These are phyloP conservation scores for Fraxinus angustifolia DNA, from an alignment of 305 asterid genomes.

Conservation along the genomic window DNA sequence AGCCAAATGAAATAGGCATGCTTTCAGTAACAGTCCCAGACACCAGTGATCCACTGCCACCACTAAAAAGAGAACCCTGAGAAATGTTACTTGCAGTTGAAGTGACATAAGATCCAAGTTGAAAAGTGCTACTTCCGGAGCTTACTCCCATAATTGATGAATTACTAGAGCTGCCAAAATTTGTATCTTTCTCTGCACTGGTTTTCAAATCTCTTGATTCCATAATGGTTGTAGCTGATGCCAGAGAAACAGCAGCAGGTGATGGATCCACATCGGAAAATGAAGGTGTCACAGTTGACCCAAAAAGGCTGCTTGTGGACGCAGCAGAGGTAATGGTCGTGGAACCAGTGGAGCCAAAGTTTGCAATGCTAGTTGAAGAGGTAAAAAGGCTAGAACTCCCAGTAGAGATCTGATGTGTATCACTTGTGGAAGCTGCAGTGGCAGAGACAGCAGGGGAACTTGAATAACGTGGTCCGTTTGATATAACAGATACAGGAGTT, in stretches of 20 bases:
- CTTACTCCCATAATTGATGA: slow-evolving; percentile 29
- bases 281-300: slow-evolving; percentile 27
- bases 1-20: slow-evolving; percentile 23
- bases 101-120: slow-evolving; percentile 25
- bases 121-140: slow-evolving; percentile 33
- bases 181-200: slow-evolving; percentile 22
- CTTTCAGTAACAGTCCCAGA: slow-evolving; percentile 28
- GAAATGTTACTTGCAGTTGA: slow-evolving; percentile 25
- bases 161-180: slow-evolving; percentile 31
- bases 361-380: slow-evolving; percentile 34
- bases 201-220: slow-evolving; percentile 20
- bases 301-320: slow-evolving; percentile 30
- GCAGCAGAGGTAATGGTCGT: slow-evolving; percentile 30
- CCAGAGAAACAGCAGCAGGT: slow-evolving; percentile 29
- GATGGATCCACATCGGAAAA: slow-evolving; percentile 29
- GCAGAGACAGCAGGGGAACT: slow-evolving; percentile 21
- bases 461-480: slow-evolving; percentile 29
- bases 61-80: slow-evolving; percentile 32
- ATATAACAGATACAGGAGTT: slow-evolving; percentile 21
- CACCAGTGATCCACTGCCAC: slow-evolving; percentile 26
- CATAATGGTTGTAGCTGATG: slow-evolving; percentile 27
- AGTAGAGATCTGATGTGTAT: slow-evolving; percentile 26
- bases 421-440: slow-evolving; percentile 23
- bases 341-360: slow-evolving; percentile 24
- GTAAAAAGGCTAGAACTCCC: slow-evolving; percentile 25